Conservation (phyloP, 140 eudicot species). For the Erigeron philadelphicus region DNA sequence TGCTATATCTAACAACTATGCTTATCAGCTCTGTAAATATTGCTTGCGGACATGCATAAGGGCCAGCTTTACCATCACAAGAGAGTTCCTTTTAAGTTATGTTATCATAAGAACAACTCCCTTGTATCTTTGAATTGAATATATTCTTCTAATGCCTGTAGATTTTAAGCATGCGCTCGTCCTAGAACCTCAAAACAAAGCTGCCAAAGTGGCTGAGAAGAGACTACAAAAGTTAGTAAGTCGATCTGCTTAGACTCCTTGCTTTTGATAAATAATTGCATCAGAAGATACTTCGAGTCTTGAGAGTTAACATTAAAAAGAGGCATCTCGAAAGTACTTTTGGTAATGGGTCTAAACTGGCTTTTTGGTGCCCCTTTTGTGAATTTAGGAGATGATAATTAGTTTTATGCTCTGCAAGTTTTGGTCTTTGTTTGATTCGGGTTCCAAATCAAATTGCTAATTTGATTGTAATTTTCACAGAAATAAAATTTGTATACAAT, state of each 20-base stretch:
- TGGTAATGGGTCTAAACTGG: slow-evolving; percentile 15
- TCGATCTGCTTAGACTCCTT: slow-evolving; percentile 24
- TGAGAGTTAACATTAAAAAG: slow-evolving; percentile 8
- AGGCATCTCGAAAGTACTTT: not conserved
- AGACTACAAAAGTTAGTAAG: slow-evolving; percentile 58
- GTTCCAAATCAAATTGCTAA: not conserved
- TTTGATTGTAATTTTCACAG: not conserved
- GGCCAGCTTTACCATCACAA: not conserved
- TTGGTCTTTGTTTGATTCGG: slow-evolving; percentile 1
- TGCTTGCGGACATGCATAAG: not conserved
- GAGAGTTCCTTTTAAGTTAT: not conserved
- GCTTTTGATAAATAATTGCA: slow-evolving; percentile 20
- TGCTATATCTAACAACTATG: too few relatives aligned
- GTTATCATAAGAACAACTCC: not conserved
- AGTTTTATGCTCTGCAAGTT: slow-evolving; percentile 8
- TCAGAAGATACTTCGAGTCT: not conserved
- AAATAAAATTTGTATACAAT: not conserved
- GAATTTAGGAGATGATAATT: slow-evolving; percentile 21
- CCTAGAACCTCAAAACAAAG: slow-evolving; percentile 86
- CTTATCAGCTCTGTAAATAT: not conserved
- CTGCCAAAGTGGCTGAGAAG: slow-evolving; percentile 68
- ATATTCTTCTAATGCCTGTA: slow-evolving; percentile 28
- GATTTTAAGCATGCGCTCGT: slow-evolving; percentile 95
- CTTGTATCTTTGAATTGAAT: not conserved
- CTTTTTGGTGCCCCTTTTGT: slow-evolving; percentile 18